phyloP scores from a whole-genome alignment of 1,139 yeast species.

The Saccharomyces pastorianus region DNA sequence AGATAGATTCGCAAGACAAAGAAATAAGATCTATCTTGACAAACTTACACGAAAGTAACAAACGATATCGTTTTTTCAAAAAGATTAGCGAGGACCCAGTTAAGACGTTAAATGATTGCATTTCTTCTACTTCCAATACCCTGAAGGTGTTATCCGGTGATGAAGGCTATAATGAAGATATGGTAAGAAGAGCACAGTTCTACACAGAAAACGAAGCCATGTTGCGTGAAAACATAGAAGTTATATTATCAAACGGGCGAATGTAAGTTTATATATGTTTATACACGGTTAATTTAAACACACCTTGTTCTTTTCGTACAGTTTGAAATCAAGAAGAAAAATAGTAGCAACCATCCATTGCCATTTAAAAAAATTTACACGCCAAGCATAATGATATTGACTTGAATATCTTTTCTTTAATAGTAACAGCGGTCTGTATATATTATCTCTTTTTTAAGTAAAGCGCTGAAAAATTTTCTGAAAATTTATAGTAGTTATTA shows the following conservation, averaged over 20 bases:
- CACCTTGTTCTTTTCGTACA: no score
- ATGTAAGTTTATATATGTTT: conserved; percentile 13
- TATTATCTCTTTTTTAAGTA: neutral
- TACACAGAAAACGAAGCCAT: conserved; percentile 54
- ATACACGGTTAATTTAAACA: neutral
- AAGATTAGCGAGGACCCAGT: conserved; percentile 66
- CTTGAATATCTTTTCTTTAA: no score
- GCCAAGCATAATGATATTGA: no score
- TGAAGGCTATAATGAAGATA: conserved; percentile 76
- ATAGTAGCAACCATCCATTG: no score
- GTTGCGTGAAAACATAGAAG: conserved; percentile 60
- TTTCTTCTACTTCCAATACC: conserved; percentile 60
- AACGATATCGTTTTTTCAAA: conserved; percentile 57
- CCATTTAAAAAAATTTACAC: no score
- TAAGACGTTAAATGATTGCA: conserved; percentile 58
- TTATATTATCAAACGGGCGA: conserved; percentile 40
- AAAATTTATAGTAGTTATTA: neutral
- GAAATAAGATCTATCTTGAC: neutral
- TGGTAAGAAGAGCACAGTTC: conserved; percentile 67
- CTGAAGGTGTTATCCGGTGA: conserved; percentile 65
- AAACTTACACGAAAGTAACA: conserved; percentile 45
- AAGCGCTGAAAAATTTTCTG: conserved; percentile 1
- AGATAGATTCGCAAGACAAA: neutral
- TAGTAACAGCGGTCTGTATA: neutral
- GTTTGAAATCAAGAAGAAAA: no score